Evolutionary conservation across 345 rosid species (phyloP).

Genomic region (Psidium friedrichsthalianum): DNA sequence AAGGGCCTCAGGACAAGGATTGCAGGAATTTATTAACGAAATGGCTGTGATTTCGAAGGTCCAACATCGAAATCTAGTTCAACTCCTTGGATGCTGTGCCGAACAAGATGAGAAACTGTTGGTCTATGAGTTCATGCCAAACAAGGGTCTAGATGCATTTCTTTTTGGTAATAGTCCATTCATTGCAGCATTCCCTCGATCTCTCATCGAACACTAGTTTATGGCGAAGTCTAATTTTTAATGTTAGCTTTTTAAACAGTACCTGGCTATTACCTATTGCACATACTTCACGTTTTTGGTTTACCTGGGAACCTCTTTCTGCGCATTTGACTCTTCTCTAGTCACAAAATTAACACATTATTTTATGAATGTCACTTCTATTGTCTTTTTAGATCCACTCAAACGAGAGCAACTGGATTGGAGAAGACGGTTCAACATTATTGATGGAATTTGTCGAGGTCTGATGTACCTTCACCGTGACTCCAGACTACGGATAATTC

Average conservation of each 20-base stretch:
- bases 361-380: conserved; percentile 5
- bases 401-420: conserved; percentile 19
- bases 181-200: not conserved
- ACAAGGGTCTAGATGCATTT: conserved; percentile 19
- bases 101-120: conserved; percentile 21
- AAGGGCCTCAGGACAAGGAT: conserved; percentile 12
- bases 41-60: conserved; percentile 22
- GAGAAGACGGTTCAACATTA: conserved; percentile 24
- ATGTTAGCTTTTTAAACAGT: not conserved
- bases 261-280: not conserved
- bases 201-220: not conserved
- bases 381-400: conserved; percentile 14
- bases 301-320: not conserved
- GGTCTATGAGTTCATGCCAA: conserved; percentile 23
- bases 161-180: conserved; percentile 11
- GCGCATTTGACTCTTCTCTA: not conserved
- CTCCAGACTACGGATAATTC: conserved; percentile 38
- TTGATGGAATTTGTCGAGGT: conserved; percentile 41
- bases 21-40: conserved; percentile 26
- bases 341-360: not conserved
- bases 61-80: conserved; percentile 26
- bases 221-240: not conserved
- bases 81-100: conserved; percentile 17
- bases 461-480: conserved; percentile 39
- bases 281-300: not conserved